Percentiles rank a stretch among this genome's conserved stretches.
Conservation (phyloP, 768 basidiomycete genomes). For the Xerocomus brunneocitrinus region DNA sequence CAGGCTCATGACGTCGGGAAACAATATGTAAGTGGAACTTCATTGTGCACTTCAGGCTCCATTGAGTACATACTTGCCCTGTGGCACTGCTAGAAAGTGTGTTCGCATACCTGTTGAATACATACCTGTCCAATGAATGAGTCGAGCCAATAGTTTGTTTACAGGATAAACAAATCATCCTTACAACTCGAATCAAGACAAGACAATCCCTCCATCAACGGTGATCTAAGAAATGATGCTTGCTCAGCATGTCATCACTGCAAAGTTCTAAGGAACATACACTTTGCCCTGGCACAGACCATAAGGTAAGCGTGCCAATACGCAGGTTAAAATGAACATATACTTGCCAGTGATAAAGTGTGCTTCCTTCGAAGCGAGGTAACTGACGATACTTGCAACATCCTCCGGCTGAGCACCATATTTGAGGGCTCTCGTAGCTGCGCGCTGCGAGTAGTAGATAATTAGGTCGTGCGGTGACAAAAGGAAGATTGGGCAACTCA, state of each 20-base stretch:
- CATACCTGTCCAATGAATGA: background rate
- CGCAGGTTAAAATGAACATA: background rate
- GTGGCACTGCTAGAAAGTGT: too few relatives aligned
- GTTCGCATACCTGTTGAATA: too few relatives aligned
- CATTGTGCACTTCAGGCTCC: too few relatives aligned
- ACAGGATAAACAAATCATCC: background rate
- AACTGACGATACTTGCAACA: slow-evolving; percentile 31
- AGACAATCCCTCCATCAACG: slow-evolving; percentile 1
- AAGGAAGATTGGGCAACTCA: background rate
- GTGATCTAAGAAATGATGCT: background rate
- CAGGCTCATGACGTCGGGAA: too few relatives aligned
- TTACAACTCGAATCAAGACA: background rate
- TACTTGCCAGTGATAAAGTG: slow-evolving; percentile 32
- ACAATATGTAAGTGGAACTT: too few relatives aligned
- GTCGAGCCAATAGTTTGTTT: background rate
- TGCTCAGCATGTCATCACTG: background rate
- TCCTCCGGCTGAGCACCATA: slow-evolving; percentile 28
- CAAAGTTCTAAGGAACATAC: slow-evolving; percentile 5
- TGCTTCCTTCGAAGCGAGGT: slow-evolving; percentile 30
- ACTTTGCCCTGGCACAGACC: slow-evolving; percentile 6
- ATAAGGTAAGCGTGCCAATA: background rate
- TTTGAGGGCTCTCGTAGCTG: slow-evolving; percentile 6
- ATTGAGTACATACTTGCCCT: too few relatives aligned
- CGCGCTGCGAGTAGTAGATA: background rate
- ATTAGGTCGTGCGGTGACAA: background rate